phyloP scores from a whole-genome alignment of 345 rosid species.

The Zanthoxylum bungeanum region DNA sequence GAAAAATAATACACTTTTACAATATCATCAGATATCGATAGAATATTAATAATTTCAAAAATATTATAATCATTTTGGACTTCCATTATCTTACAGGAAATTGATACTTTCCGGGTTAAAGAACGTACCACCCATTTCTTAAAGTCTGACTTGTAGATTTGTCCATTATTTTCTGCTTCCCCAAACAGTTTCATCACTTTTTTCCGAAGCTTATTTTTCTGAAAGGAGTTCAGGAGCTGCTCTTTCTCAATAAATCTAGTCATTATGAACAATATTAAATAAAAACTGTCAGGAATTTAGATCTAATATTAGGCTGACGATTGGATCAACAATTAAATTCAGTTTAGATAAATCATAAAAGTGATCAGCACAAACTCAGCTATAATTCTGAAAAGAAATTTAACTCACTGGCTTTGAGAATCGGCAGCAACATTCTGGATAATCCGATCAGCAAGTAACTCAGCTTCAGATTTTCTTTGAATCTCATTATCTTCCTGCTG shows the following conservation, averaged over 20 bases:
- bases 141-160: conserved; percentile 51
- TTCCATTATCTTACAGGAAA: too few relatives aligned
- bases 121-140: conserved; percentile 64
- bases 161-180: conserved; percentile 49
- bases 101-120: too few relatives aligned
- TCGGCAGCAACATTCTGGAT: conserved; percentile 52
- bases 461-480: conserved; percentile 67
- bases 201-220: too few relatives aligned
- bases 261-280: background rate
- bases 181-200: conserved; percentile 47
- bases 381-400: background rate
- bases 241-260: conserved; percentile 58
- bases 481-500: conserved; percentile 47
- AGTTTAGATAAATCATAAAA: too few relatives aligned
- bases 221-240: conserved; percentile 64
- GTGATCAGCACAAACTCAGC: too few relatives aligned
- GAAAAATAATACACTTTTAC: too few relatives aligned
- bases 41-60: too few relatives aligned
- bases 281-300: background rate
- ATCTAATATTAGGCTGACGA: too few relatives aligned
- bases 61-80: too few relatives aligned
- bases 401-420: conserved; percentile 45
- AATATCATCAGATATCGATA: too few relatives aligned
- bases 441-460: conserved; percentile 51
- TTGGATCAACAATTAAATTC: too few relatives aligned